Base-by-base conservation (phyloP, 345 rosid species). In the Jatropha curcas region DNA sequence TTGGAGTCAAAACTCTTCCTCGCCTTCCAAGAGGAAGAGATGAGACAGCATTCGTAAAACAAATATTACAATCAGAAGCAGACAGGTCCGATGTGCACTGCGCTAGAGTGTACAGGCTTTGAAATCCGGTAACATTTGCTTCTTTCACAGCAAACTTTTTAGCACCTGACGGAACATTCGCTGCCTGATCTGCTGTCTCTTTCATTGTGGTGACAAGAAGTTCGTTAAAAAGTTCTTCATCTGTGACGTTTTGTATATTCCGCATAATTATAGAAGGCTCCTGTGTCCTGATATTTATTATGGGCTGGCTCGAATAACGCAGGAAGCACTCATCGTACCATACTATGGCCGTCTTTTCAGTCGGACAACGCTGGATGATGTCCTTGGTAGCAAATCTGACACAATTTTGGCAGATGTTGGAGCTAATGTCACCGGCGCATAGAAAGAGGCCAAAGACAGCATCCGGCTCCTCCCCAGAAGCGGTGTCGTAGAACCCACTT, bases 71-170 rank as follows among this genome's bases (percentile, higher is more conserved):
- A 1, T 84, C 82, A 31, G 10, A 0, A 31, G 46, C 71, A 46
- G 79, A 68, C 50, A 91, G 56, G 68, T 91, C 91, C 2, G 85
- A 82, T 6, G 88, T 83, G 80, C 97, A 92, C 74, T 88, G 92
- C 11, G 78, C 82, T 5, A 84, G 53, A 6, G 78, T 81, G 43
- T 67, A 83, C 43, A 82, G 11, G 17, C 58, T 75, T 53, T 37
- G 72, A 43, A 58, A 77, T 7, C n/a, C 17, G 11, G 16, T 22
- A 0, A 75, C n/a, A n/a, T n/a, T n/a, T n/a, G n/a, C n/a, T n/a
- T n/a, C n/a, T n/a, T n/a, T n/a, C n/a, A 71, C 45, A 2, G 64
- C 80, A 66, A 79, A 84, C 24, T 77, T 71, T 35, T 30, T 75
- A 67, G 66, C 76, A 76, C 70, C 78, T 2, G 27, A 20, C 13